These are phyloP conservation scores for Parafenestella ontariensis DNA, from an alignment of 2,329 filamentous ascomycete species.

Conservation along the genomic window DNA sequence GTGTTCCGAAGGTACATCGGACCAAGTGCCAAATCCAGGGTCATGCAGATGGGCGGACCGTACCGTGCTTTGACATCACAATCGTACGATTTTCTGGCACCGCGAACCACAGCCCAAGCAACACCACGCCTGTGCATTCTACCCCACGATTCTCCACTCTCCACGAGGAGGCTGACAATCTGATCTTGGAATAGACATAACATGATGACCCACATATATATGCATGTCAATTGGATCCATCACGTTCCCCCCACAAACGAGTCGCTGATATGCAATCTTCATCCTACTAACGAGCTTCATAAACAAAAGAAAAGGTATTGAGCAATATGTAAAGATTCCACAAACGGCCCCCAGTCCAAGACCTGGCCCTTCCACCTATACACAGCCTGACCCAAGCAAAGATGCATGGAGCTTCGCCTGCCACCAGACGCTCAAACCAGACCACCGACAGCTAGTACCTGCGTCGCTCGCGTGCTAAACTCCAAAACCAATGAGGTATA, in stretches of 20 bases:
- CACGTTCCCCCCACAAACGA: too few relatives aligned
- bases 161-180: not conserved
- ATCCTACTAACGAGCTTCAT: slow-evolving; percentile 5
- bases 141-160: not conserved
- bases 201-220: too few relatives aligned
- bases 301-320: slow-evolving; percentile 42
- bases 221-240: too few relatives aligned
- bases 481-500: slow-evolving; percentile 28
- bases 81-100: slow-evolving; percentile 38
- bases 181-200: not conserved
- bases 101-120: slow-evolving; percentile 12
- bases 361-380: slow-evolving; percentile 5
- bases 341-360: not conserved
- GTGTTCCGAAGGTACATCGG: slow-evolving; percentile 5
- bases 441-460: slow-evolving; percentile 14
- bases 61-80: slow-evolving; percentile 29
- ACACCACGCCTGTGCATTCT: slow-evolving; percentile 13
- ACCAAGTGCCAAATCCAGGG: not conserved
- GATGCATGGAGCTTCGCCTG: slow-evolving; percentile 1
- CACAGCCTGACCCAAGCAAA: slow-evolving; percentile 10
- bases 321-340: slow-evolving; percentile 30
- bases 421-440: not conserved
- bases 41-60: not conserved
- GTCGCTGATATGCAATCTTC: too few relatives aligned
- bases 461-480: slow-evolving; percentile 14